Base-by-base conservation (phyloP, 306 rosid genomes). In the Albizia julibrissin region DNA sequence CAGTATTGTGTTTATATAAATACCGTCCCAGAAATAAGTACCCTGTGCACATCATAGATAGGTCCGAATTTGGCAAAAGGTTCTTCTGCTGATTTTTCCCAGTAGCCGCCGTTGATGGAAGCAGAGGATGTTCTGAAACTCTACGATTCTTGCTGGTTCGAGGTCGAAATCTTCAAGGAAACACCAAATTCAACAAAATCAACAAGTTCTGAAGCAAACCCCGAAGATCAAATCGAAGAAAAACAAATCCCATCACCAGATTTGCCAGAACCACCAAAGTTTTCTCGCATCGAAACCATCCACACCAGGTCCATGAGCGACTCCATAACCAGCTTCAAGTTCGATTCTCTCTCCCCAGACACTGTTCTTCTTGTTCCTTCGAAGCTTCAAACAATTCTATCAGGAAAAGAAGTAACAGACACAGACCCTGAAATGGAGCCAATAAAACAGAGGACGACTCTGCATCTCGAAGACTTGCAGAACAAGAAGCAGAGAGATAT, bases 271-370 rank as follows among this genome's bases (percentile, higher is more conserved):
- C 1, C 21, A 50, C 82, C 85, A 29, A 89, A 84, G 81, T 42
- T 88, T 72, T 81, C 78, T 0, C 85, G 84, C 43, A 74, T 87
- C 78, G 85, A 83, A 27, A 85, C 84, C 29, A 44, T 46, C 47
- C 89, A 68, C 52, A 81, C 71, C 47, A 84, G 92, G 83, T 90
- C 97, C 54, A 91, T 86, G 90, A 92, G 95, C 85, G 95, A 94
- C 86, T 77, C 90, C 75, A 77, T 88, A 12, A n/a, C 82, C 46
- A 89, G 80, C 76, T 87, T 86, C 84, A 69, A n/a, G 15, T 26
- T 64, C 33, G 90, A 72, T 44, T 85, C 91, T 85, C 78, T 79
- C 29, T 89, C 96, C 7, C 97, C 94, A 10, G 85, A 88, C 49
- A 80, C 91, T 10, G 93, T 90, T 54, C 88, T 87, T 77, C 81